Percentiles rank a stretch among this genome's conserved stretches.
These are phyloP conservation scores for Globisporangium cylindrosporum DNA, from an alignment of 352 stramenopile species.

Conservation along the genomic window DNA sequence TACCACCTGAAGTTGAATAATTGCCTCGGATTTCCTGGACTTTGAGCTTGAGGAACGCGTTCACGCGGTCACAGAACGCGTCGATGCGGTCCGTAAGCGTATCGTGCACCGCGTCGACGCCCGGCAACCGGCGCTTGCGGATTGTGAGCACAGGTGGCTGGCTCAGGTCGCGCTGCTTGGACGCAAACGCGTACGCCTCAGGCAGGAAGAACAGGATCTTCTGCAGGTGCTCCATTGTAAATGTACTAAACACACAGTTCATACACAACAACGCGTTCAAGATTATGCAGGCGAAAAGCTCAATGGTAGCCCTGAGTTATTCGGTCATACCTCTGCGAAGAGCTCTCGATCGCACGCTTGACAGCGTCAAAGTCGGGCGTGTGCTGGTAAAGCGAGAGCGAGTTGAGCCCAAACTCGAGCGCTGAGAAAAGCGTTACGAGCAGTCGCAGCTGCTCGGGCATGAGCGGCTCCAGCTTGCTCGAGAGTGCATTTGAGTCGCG, in stretches of 20 bases:
- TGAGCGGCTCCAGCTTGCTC: constrained; percentile 32
- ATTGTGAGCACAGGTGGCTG: constrained; percentile 48
- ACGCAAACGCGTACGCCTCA: constrained; percentile 43
- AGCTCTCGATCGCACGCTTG: constrained; percentile 68
- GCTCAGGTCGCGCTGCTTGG: constrained; percentile 36
- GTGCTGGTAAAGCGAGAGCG: constrained; percentile 70
- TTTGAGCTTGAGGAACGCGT: constrained; percentile 29
- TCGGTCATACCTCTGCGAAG: constrained; percentile 41
- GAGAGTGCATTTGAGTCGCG: neutral
- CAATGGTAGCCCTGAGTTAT: neutral
- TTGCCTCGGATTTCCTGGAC: constrained; percentile 18
- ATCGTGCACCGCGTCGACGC: constrained; percentile 24
- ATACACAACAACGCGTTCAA: too few species aligned
- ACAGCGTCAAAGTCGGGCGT: constrained; percentile 58
- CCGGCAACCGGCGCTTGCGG: constrained; percentile 40
- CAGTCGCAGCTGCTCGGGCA: constrained; percentile 37
- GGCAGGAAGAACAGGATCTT: constrained; percentile 58
- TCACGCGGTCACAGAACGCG: constrained; percentile 33
- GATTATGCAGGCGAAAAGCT: neutral
- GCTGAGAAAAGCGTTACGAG: constrained; percentile 63
- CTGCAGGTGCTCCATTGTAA: constrained; percentile 49
- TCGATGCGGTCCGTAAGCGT: constrained; percentile 49
- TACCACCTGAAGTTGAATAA: neutral
- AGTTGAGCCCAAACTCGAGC: constrained; percentile 67
- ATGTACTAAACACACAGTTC: constrained; percentile 23